Evolutionary conservation across 192 early-diverging fungal species (phyloP), one percentile per base, ranked within the genome.

Genomic region (Coemansia sp.): DNA sequence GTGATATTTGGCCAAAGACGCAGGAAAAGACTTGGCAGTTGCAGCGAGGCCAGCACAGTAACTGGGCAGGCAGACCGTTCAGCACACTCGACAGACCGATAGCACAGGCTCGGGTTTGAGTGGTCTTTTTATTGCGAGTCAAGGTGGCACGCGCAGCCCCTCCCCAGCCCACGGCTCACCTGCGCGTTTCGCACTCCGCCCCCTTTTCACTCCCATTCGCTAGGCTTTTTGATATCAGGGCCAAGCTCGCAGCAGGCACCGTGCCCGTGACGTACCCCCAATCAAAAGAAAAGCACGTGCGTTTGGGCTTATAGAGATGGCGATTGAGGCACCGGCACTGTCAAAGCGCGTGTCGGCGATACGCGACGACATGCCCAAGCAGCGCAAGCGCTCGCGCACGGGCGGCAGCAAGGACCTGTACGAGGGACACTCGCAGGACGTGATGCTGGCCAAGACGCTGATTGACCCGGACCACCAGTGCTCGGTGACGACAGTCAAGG

Each of bases 381-480:
- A 70, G 76, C 76, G 76, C 76, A 79, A 79, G 71, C 72, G 76
- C 49, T 79, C 76, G 52, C 76, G 76, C 55, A 79, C 76, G 11
- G 67, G 76, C 57, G 76, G 76, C 53, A 43, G 76, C 71, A 79
- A 79, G 67, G 76, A 79, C 68, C 76, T 79, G 56, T 79, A 79
- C 51, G 76, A 79, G 62, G 76, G 76, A 14, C 76, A 79, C 68
- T 79, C 76, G 64, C 76, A 79, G 57, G 76, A 79, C 57, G 76
- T 79, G 22, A 79, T 79, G 76, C 52, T 79, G 56, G 76, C 76
- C 50, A 79, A 79, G 66, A 73, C 76, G 60, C 76, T 79, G 70
- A 79, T 79, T 38, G 76, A 79, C 72, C 76, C 76, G 1, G 76
- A 79, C 68, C 76, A 79, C 68, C 76, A 79, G 71, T 79, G 76